Conservation (phyloP, 2,329 filamentous ascomycete species). For the Exophiala aquamarina region DNA sequence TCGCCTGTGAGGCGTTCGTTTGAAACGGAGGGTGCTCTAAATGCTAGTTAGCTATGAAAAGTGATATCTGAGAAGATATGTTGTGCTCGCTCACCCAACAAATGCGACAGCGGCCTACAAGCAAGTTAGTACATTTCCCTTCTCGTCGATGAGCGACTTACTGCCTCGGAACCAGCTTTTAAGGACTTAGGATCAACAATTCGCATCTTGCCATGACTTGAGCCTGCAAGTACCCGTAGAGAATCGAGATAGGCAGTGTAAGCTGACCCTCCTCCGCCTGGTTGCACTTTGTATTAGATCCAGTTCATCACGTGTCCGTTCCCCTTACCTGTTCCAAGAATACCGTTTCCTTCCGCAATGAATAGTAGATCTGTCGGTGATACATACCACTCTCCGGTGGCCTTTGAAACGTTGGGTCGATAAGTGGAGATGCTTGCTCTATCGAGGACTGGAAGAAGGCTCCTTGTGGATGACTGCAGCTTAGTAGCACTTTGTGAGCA, state of each 20-base stretch:
- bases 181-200: slow-evolving; percentile 39
- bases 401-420: slow-evolving; percentile 32
- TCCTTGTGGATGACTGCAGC: neutral
- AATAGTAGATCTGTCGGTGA: slow-evolving; percentile 39
- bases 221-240: slow-evolving; percentile 21
- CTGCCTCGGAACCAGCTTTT: neutral
- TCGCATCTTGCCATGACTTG: slow-evolving; percentile 38
- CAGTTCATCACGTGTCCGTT: too few relatives aligned
- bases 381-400: slow-evolving; percentile 35
- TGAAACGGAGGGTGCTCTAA: slow-evolving; percentile 2
- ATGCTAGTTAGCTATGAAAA: neutral
- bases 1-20: slow-evolving; percentile 4
- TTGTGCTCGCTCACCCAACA: neutral
- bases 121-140: neutral
- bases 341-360: slow-evolving; percentile 38
- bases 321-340: slow-evolving; percentile 36
- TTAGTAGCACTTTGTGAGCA: slow-evolving; percentile 7
- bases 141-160: neutral
- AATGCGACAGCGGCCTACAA: neutral
- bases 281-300: too few relatives aligned
- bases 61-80: too few relatives aligned
- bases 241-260: slow-evolving; percentile 42
- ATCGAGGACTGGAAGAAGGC: slow-evolving; percentile 11
- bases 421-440: slow-evolving; percentile 34
- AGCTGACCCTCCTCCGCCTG: slow-evolving; percentile 47